Evolutionary conservation across 1,284 basidiomycete genomes (phyloP), one percentile per base, ranked within the genome.

Genomic region (Mycosarcoma maydis): DNA sequence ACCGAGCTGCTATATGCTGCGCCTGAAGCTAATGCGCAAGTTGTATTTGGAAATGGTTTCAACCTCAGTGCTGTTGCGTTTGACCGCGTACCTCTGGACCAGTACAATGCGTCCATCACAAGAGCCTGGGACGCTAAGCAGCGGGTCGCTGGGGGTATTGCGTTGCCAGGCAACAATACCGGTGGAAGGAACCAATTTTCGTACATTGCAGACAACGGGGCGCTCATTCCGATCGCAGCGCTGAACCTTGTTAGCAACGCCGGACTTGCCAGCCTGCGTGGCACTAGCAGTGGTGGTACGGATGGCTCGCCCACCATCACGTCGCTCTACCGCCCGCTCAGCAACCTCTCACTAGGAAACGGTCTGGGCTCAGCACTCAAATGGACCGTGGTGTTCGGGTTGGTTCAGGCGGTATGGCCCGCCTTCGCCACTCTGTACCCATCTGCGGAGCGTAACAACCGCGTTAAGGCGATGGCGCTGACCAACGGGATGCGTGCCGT

Each of bases 361-460:
- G 66, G 66, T 17, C 51, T 69, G 8, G 66, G 66, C 24, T 44
- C 30, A 3, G 30, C 55, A 1, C 55, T 69, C 30, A 69, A 69
- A 23, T 69, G 66, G 66, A 55, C 66, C 0, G 51, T 58, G 3
- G 56, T 70, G 6, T 51, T 70, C 22, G 67, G 67, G 1, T 37
- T 70, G n/a, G 67, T 54, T 0, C 70, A 90, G 87, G 85, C 88
- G 16, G 87, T 90, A 0, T 92, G 87, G 79, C 90, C 90, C 3
- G 90, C 90, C 0, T 92, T 92, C 81, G 90, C 89, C 62, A 85
- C 89, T 9, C 79, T 92, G 13, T 92, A 92, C 78, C 89, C 90
- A 6, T 87, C 87, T 16, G 86, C 85, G 66, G 90, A 89, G 77
- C 86, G 87, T 24, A 85, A 85, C 38, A 88, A 88, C 8, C 87